Base-by-base conservation (phyloP, 169 alveolate genomes). In the Cryptosporidium parvum region DNA sequence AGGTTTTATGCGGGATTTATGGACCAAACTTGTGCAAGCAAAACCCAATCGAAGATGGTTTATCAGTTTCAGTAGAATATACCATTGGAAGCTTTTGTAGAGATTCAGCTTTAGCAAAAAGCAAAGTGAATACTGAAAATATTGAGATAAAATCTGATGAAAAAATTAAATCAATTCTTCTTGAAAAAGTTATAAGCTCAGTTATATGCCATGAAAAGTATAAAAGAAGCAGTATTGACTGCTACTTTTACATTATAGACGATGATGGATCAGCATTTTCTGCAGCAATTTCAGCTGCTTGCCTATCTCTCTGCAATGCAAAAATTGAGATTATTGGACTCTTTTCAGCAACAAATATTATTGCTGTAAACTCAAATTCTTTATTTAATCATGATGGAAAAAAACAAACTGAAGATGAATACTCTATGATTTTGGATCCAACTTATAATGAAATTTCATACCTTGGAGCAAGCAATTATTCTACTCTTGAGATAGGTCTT, bases 181-280 rank as follows among this genome's bases (percentile, higher is more conserved):
- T 80, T 21, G 89, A 80, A 37, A 80, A 80, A 62, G 75, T 80
- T 35, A 59, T 80, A 9, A 33, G 42, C 53, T 80, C 89, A n/a
- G 68, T 80, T 39, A 62, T 80, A 29, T 80, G 89, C 18, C 89
- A 65, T 44, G 75, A 59, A 39, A 80, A 80, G 52, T 80, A 80
- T 31, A 80, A 39, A 26, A 80, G 89, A 33, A 80, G 56, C 23
- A 80, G 52, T 16, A 80, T 80, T 62, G 89, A 80, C 44, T 80
- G 89, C 23, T 80, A 80, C 42, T 44, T 80, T 62, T 80, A 80
- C 23, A n/a, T 80, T 39, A 80, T 80, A 45, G 89, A 80, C 9
- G 89, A 80, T 29, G 89, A 80, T 42, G 89, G 89, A 14, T 80
- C 80, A n/a, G 56, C 89, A 16, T 80, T 80, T 5, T 62, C 89